Conservation (phyloP, 23 red algal genomes). For the Agarophyton chilense region DNA sequence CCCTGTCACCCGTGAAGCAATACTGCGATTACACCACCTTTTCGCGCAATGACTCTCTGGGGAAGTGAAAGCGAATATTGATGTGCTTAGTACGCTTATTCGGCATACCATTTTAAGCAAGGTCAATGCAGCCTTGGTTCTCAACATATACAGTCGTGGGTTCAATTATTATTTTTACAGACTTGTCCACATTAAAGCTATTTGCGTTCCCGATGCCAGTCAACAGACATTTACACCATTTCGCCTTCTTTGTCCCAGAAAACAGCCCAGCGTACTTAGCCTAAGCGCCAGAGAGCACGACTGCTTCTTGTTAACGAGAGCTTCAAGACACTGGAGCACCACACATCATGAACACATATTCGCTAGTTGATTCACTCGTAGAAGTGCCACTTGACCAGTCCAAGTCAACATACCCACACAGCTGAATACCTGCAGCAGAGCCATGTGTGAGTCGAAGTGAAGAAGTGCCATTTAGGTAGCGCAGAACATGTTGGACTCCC, state of each 20-base stretch:
- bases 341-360: constrained; percentile 20
- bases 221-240: constrained; percentile 19
- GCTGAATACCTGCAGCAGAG: background rate
- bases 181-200: background rate
- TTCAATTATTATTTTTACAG: background rate
- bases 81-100: constrained; percentile 33
- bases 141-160: constrained; percentile 24
- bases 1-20: background rate
- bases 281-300: constrained; percentile 41
- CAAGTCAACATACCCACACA: constrained; percentile 9
- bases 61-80: constrained; percentile 13
- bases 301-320: constrained; percentile 36
- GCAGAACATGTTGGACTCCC: constrained; percentile 12
- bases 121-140: constrained; percentile 29
- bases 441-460: background rate
- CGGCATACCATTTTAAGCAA: background rate
- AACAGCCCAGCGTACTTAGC: constrained; percentile 33
- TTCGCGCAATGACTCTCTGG: background rate
- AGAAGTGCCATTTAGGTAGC: constrained; percentile 23
- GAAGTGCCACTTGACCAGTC: background rate
- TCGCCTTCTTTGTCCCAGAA: constrained; percentile 9
- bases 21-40: background rate
- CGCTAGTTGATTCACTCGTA: constrained; percentile 15
- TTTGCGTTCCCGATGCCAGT: background rate
- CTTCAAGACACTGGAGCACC: constrained; percentile 5